phyloP scores from a whole-genome alignment of 176 grass and related monocot genomes.

The Paspalum notatum region DNA sequence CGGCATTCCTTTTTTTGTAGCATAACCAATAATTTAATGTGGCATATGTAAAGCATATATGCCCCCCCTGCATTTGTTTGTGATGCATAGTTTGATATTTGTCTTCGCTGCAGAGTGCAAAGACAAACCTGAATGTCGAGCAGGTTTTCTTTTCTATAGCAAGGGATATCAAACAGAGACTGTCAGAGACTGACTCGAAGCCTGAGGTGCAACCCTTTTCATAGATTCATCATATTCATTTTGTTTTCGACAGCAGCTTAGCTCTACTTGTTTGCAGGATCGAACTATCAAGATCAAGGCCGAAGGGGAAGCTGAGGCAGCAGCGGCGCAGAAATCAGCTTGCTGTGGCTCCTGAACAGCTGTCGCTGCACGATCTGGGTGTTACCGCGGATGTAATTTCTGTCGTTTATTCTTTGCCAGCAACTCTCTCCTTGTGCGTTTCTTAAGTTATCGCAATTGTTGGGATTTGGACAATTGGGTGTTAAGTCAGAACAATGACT shows the following conservation, averaged over 20 bases:
- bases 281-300: slow-evolving; percentile 58
- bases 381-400: slow-evolving; percentile 46
- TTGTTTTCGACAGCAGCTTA: background rate
- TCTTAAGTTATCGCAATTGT: slow-evolving; percentile 39
- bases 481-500: slow-evolving; percentile 47
- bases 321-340: slow-evolving; percentile 45
- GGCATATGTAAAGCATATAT: background rate
- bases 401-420: slow-evolving; percentile 47
- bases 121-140: slow-evolving; percentile 84
- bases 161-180: slow-evolving; percentile 78
- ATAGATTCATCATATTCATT: background rate
- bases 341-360: slow-evolving; percentile 54
- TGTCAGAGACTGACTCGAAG: slow-evolving; percentile 63
- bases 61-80: background rate
- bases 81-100: background rate
- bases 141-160: slow-evolving; percentile 82
- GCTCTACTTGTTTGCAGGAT: slow-evolving; percentile 36
- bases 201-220: slow-evolving; percentile 36
- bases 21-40: background rate
- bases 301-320: slow-evolving; percentile 30
- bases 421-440: slow-evolving; percentile 42
- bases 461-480: slow-evolving; percentile 47
- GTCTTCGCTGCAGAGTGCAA: slow-evolving; percentile 59
- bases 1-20: slow-evolving; percentile 2
- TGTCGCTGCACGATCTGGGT: slow-evolving; percentile 4